A percentile compares a stretch with the other conserved stretches of the same genome.
phyloP scores from a whole-genome alignment of 1,284 basidiomycete species.

The Ustilago lituana region DNA sequence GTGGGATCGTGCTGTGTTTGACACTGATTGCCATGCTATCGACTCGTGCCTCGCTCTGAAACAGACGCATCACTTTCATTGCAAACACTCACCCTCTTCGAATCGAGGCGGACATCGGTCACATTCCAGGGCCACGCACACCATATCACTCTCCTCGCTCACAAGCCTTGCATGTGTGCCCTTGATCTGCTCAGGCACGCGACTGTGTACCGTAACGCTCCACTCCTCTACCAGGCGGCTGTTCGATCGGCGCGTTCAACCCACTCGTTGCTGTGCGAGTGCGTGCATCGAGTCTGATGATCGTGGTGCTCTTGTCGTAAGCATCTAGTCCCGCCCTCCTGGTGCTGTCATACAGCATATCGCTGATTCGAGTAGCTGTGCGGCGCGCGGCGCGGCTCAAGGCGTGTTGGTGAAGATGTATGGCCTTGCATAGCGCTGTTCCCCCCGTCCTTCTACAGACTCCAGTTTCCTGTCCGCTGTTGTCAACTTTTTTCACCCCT shows the following conservation, averaged over 20 bases:
- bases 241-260: conserved; percentile 12
- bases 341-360: conserved; percentile 34
- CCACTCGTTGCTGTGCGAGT: too few species aligned
- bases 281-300: neutral
- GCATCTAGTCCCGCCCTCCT: conserved; percentile 10
- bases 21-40: conserved; percentile 6
- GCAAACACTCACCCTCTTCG: neutral
- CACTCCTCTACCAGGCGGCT: neutral
- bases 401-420: conserved; percentile 4
- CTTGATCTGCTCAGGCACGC: too few species aligned
- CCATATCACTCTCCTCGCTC: too few species aligned
- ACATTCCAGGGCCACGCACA: conserved; percentile 3
- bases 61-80: neutral
- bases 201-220: too few species aligned
- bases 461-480: conserved; percentile 1
- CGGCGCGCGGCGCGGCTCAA: neutral
- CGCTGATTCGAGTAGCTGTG: neutral
- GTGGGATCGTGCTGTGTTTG: conserved; percentile 3
- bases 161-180: conserved; percentile 6
- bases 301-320: neutral
- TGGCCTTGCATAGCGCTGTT: neutral
- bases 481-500: neutral
- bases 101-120: too few species aligned
- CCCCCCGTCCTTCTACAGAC: too few species aligned
- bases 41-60: conserved; percentile 3